Conservation (phyloP, 1,139 yeast genomes). For the Candida buenavistaensis region DNA sequence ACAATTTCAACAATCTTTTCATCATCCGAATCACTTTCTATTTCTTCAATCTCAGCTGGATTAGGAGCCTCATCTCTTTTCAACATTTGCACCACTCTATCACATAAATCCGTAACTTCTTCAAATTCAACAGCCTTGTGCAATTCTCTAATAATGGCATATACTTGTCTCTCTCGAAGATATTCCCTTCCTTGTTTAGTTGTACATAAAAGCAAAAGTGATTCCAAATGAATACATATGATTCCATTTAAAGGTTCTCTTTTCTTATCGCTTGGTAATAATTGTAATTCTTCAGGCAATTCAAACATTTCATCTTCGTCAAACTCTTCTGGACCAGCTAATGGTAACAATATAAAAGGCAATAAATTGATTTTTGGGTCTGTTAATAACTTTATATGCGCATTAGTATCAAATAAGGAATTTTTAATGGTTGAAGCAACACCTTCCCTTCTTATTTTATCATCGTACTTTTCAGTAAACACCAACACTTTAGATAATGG, state of each 20-base stretch:
- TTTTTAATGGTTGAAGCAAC: conserved; percentile 92
- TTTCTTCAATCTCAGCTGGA: conserved; percentile 28
- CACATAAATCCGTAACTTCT: conserved; percentile 66
- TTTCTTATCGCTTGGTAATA: conserved; percentile 71
- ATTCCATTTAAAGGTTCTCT: conserved; percentile 74
- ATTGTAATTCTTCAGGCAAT: conserved; percentile 86
- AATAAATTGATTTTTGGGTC: conserved; percentile 70
- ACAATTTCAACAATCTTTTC: conserved; percentile 56
- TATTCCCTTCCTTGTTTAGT: conserved; percentile 70
- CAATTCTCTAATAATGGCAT: conserved; percentile 80
- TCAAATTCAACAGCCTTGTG: conserved; percentile 71
- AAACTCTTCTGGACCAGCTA: conserved; percentile 80
- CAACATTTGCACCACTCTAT: conserved; percentile 77
- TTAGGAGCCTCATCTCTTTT: conserved; percentile 82
- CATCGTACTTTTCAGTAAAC: conserved; percentile 78
- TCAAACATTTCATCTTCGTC: conserved; percentile 82
- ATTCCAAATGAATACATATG: conserved; percentile 71
- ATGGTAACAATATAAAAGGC: conserved; percentile 80
- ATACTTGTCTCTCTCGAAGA: conserved; percentile 75
- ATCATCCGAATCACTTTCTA: conserved; percentile 35
- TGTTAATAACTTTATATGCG: conserved; percentile 59
- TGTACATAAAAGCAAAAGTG: conserved; percentile 74
- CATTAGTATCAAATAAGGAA: conserved; percentile 74
- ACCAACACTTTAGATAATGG: conserved; percentile 81
- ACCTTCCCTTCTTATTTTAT: conserved; percentile 84